phyloP scores from a whole-genome alignment of 345 rosid species.

The Gossypium turneri region DNA sequence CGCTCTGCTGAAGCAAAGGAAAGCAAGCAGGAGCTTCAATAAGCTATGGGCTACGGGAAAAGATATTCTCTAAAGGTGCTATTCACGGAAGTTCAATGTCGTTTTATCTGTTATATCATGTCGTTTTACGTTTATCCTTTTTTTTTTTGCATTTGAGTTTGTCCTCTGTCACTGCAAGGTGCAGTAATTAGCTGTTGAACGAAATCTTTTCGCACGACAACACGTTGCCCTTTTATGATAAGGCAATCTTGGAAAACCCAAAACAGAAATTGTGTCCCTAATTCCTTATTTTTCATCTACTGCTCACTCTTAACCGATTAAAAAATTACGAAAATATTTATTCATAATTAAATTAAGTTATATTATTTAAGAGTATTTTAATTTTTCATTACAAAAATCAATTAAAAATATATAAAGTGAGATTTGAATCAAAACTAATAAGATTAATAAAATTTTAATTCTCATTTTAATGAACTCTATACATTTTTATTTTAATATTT shows the following conservation, averaged over 20 bases:
- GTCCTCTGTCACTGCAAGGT: not conserved
- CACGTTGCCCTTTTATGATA: constrained; percentile 24
- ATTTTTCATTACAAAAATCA: too few relatives aligned
- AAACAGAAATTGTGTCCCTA: too few relatives aligned
- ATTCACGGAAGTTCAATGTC: not conserved
- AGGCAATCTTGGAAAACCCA: constrained; percentile 5
- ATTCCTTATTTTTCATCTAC: too few relatives aligned
- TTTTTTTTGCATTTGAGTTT: not conserved
- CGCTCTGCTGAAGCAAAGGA: constrained; percentile 8
- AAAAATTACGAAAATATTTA: too few relatives aligned
- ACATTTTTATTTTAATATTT: too few relatives aligned
- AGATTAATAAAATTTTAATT: too few relatives aligned
- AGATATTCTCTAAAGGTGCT: not conserved
- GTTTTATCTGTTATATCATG: not conserved
- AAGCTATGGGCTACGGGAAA: not conserved
- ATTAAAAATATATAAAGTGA: too few relatives aligned
- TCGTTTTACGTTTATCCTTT: not conserved
- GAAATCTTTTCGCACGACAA: not conserved
- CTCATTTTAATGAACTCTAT: too few relatives aligned
- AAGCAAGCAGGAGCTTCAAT: constrained; percentile 4
- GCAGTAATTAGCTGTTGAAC: not conserved
- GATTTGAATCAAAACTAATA: too few relatives aligned
- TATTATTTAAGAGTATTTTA: too few relatives aligned
- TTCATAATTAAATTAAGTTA: too few relatives aligned
- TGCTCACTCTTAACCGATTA: too few relatives aligned